Evolutionary conservation across 495 filamentous ascomycete genomes (phyloP), one percentile per base, ranked within the genome.

Genomic region (Penicillium argentinense): DNA sequence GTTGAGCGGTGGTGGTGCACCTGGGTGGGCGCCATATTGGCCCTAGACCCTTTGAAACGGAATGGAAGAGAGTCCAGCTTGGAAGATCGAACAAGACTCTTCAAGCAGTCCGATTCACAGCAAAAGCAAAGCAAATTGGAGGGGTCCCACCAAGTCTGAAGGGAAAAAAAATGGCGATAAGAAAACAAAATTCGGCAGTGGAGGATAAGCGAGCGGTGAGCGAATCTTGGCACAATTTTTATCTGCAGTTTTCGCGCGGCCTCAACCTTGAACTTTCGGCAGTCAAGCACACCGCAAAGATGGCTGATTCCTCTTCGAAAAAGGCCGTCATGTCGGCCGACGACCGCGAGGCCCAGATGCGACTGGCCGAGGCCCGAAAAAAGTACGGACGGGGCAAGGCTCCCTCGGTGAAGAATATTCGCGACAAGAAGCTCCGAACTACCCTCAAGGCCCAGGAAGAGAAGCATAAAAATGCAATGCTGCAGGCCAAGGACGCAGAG

Each of bases 401-500:
- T 27, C 84, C 92, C 46, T 51, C 64, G 2, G 66, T 71, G n/a
- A 72, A 76, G 42, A 69, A 50, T 9, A 63, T 84, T 26, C 85
- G 79, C 52, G 91, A 97, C 75, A 96, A 89, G 75, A 98, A 97
- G 60, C 73, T 97, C 25, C 83, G 89, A 25, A 79, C 81, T 3
- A 96, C 88, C 56, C 73, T 98, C 4, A 82, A 80, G 51, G 73
- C 73, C 11, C 76, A 96, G 37, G 93, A 98, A 59, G 70, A 68
- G 37, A 91, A 88, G 62, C 91, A 91, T 67, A 81, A 91, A 64
- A 78, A 84, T 57, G 91, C 91, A 2, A 69, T 85, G 0, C 65
- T 93, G 7, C 83, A 84, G 62, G 88, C 92, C 4, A 89, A 91
- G 62, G 91, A 97, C 82, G 89, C 91, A 5, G 95, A 97, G 72